Evolutionary conservation across 2,329 filamentous ascomycete species (phyloP).

Genomic region (Tolypocladium inflatum): DNA sequence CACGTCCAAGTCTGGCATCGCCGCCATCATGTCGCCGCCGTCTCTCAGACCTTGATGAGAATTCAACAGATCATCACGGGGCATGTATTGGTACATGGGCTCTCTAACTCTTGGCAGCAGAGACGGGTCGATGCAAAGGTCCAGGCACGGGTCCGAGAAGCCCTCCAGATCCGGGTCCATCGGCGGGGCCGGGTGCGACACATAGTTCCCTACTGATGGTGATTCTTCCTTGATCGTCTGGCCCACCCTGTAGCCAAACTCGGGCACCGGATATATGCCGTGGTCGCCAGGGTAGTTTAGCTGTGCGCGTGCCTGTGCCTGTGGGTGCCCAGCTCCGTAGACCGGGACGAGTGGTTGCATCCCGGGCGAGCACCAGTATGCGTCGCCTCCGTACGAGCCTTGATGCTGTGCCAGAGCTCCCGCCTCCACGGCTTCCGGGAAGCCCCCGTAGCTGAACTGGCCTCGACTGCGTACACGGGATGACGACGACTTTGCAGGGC

Average conservation of each 20-base stretch:
- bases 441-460: not conserved
- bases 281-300: not conserved
- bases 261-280: not conserved
- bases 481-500: not conserved
- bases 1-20: constrained; percentile 8
- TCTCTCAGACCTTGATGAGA: not conserved
- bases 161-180: not conserved
- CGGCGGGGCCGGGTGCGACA: not conserved
- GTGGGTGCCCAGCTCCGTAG: not conserved
- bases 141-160: not conserved
- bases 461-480: too few relatives aligned
- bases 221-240: not conserved
- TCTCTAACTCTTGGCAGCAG: constrained; percentile 3
- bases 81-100: not conserved
- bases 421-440: not conserved
- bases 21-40: not conserved
- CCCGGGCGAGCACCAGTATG: not conserved
- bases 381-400: not conserved
- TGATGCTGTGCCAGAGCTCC: not conserved
- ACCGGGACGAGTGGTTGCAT: not conserved
- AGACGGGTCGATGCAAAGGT: constrained; percentile 6
- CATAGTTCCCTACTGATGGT: not conserved
- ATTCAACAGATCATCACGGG: not conserved
- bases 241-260: not conserved
- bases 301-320: not conserved